A percentile compares a stretch with the other conserved stretches of the same genome.
phyloP scores from a whole-genome alignment of 1,139 yeast genomes.

The Hyphopichia buzzinii region DNA sequence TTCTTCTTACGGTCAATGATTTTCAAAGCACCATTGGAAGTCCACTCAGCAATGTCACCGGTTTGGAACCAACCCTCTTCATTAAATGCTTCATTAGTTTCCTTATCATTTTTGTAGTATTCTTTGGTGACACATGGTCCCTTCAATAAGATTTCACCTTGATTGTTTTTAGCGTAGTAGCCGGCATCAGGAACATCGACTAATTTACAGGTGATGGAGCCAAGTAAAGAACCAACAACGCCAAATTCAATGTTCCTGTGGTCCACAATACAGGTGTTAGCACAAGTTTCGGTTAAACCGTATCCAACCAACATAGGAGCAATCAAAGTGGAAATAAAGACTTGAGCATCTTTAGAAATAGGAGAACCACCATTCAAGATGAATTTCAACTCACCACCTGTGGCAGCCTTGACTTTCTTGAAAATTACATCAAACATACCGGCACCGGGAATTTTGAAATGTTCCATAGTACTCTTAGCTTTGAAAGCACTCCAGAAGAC shows the following conservation, averaged over 20 bases:
- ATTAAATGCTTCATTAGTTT: slow-evolving; percentile 74
- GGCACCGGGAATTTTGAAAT: slow-evolving; percentile 73
- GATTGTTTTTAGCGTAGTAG: slow-evolving; percentile 83
- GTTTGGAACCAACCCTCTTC: slow-evolving; percentile 94
- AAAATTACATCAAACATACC: slow-evolving; percentile 64
- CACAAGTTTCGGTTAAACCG: slow-evolving; percentile 96
- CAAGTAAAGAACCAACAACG: slow-evolving; percentile 78
- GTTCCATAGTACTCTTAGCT: slow-evolving; percentile 61
- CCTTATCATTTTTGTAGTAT: slow-evolving; percentile 81
- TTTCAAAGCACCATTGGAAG: slow-evolving; percentile 70
- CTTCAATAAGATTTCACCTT: slow-evolving; percentile 85
- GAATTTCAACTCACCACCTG: slow-evolving; percentile 82
- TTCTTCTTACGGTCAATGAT: slow-evolving; percentile 96
- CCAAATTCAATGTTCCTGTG: slow-evolving; percentile 67
- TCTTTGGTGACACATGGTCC: slow-evolving; percentile 74
- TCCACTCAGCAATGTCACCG: slow-evolving; percentile 98
- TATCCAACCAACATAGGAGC: slow-evolving; percentile 94
- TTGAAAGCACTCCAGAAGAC: slow-evolving; percentile 87
- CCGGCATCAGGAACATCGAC: slow-evolving; percentile 93
- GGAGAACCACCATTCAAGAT: slow-evolving; percentile 95
- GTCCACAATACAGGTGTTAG: slow-evolving; percentile 73
- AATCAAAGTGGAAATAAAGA: slow-evolving; percentile 69
- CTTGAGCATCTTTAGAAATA: slow-evolving; percentile 80
- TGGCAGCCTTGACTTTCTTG: slow-evolving; percentile 87
- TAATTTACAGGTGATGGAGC: slow-evolving; percentile 82